Base-by-base conservation (phyloP, 1,284 basidiomycete genomes). In the Vanrija sp. region DNA sequence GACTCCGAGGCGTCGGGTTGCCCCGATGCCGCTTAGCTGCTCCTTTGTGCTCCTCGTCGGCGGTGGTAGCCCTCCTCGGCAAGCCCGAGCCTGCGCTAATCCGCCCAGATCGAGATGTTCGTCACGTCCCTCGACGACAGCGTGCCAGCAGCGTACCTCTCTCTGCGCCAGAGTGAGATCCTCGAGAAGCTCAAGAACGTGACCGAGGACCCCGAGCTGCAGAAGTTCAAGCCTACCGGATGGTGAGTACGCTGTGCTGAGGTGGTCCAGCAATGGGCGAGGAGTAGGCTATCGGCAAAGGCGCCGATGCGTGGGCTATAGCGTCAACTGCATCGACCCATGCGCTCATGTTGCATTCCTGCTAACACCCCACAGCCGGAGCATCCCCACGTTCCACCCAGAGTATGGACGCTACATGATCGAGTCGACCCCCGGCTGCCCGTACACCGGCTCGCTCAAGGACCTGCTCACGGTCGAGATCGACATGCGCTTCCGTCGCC, bases 321-420 rank as follows among this genome's bases (percentile, higher is more conserved):
- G 34, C 14, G 6, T 15, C 1, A 23, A 23, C 21, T 23, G 34
- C 34, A 12, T 5, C 34, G 28, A 28, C 14, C 34, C 34, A 34
- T 34, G 6, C 34, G 34, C 34, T 34, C 34, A 34, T 34, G 34
- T 34, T 12, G 4, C 34, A 34, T 12, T 34, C 5, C 12, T 39
- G 25, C 25, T 21, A n/a, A 34, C 34, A 12, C 9, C 10, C 21
- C 1, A n/a, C 66, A 93, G 89, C 46, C 79, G 84, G 38, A 81
- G 85, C 19, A 83, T 92, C 25, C 93, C 94, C 3, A 90, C 87
- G n/a, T 98, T 96, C 73, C 96, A 98, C 73, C 95, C 95, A 15
- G 96, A 99, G 76, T 98, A 95, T 78, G 96, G 95, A 48, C 85
- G 94, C 42, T 98, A 91, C 80, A 99, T 99, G 96, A 82, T 98